These are phyloP conservation scores for Fusarium irregulare DNA, from an alignment of 2,329 filamentous ascomycete species.

Conservation along the genomic window DNA sequence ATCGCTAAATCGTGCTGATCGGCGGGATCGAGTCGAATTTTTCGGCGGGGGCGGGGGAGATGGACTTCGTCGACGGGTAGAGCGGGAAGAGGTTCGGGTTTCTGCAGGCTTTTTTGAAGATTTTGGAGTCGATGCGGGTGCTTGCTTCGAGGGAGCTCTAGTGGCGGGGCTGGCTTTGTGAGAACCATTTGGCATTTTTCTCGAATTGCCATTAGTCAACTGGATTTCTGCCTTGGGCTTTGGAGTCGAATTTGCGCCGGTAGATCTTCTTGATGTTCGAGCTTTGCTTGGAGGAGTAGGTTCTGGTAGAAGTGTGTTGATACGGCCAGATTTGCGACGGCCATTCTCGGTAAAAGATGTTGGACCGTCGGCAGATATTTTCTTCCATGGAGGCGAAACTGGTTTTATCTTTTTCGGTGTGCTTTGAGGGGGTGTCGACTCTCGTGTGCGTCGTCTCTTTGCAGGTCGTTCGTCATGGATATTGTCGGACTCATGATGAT, in stretches of 20 bases:
- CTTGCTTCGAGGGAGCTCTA: constrained; percentile 42
- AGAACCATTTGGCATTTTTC: constrained; percentile 43
- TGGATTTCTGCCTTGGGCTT: constrained; percentile 48
- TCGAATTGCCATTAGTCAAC: constrained; percentile 42
- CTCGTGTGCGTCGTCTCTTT: constrained; percentile 73
- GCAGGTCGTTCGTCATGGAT: constrained; percentile 61
- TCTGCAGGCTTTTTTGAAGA: constrained; percentile 47
- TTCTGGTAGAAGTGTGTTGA: constrained; percentile 68
- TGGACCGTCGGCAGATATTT: constrained; percentile 83
- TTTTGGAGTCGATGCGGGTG: constrained; percentile 47
- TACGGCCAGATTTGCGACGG: constrained; percentile 73
- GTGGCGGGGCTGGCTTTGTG: constrained; percentile 44
- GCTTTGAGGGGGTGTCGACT: constrained; percentile 58
- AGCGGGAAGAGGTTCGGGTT: constrained; percentile 48
- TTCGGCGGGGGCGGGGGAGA: constrained; percentile 55
- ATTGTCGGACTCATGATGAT: constrained; percentile 56
- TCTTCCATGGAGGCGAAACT: constrained; percentile 94
- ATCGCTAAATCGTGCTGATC: constrained; percentile 56
- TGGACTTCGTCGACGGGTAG: constrained; percentile 54
- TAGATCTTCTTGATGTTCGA: constrained; percentile 61
- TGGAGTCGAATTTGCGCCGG: constrained; percentile 48
- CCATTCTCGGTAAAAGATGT: constrained; percentile 85
- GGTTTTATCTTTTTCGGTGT: constrained; percentile 56
- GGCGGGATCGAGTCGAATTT: constrained; percentile 57
- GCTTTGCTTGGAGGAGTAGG: constrained; percentile 62